Percentiles rank a stretch among this genome's conserved stretches.
Conservation (phyloP, 305 asterid species). For the Fraxinus sp. region DNA sequence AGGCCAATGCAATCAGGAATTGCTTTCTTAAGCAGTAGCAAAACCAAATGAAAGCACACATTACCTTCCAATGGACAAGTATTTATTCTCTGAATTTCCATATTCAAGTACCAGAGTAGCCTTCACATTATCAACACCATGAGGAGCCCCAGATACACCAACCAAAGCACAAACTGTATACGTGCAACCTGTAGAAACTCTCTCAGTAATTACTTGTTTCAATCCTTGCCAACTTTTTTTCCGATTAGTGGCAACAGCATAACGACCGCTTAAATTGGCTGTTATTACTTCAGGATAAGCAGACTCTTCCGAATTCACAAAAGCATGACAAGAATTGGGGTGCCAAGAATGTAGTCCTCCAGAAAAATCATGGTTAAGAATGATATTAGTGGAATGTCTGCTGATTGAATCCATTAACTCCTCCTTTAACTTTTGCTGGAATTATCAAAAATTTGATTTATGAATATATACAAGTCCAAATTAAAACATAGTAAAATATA, state of each 20-base stretch:
- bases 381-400: conserved; percentile 37
- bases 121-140: conserved; percentile 44
- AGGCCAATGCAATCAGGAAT: conserved; percentile 22
- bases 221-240: conserved; percentile 82
- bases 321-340: conserved; percentile 60
- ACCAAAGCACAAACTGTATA: conserved; percentile 66
- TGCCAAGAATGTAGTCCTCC: conserved; percentile 69
- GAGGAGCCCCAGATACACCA: conserved; percentile 52
- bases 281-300: conserved; percentile 29
- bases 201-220: conserved; percentile 70
- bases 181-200: conserved; percentile 53
- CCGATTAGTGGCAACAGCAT: conserved; percentile 66
- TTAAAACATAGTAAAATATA: background rate
- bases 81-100: conserved; percentile 42
- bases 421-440: conserved; percentile 34
- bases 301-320: conserved; percentile 52
- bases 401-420: conserved; percentile 24
- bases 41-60: background rate
- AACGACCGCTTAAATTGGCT: conserved; percentile 30
- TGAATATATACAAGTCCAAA: background rate
- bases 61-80: conserved; percentile 68
- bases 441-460: conserved; percentile 1
- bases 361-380: conserved; percentile 70
- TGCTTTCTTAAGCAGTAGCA: conserved; percentile 9
- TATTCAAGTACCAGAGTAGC: conserved; percentile 67